phyloP scores from a whole-genome alignment of 164 flowering plant species.

The Euptelea pleiosperma region DNA sequence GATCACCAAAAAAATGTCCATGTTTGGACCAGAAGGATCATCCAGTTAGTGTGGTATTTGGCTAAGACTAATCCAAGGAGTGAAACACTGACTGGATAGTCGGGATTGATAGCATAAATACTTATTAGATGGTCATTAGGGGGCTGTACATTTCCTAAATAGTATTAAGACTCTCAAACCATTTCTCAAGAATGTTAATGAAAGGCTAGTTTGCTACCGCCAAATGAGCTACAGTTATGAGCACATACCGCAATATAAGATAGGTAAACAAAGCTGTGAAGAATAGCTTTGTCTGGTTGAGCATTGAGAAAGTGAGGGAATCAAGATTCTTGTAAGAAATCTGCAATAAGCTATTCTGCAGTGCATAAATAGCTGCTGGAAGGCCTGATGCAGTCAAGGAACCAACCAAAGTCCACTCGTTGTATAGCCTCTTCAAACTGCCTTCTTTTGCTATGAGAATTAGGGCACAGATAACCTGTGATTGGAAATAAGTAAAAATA shows the following conservation, averaged over 20 bases:
- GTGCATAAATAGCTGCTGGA: constrained; percentile 95
- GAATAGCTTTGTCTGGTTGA: constrained; percentile 92
- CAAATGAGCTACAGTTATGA: neutral
- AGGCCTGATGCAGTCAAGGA: constrained; percentile 88
- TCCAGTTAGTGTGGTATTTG: no score
- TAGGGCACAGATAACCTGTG: constrained; percentile 85
- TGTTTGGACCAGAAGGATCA: no score
- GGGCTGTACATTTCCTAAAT: no score
- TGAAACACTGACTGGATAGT: no score
- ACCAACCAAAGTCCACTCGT: constrained; percentile 82
- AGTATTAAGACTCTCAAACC: no score
- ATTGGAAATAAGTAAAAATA: constrained; percentile 1
- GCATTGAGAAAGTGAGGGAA: constrained; percentile 94
- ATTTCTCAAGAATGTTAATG: neutral
- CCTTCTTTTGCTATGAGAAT: constrained; percentile 74
- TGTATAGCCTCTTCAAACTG: constrained; percentile 48
- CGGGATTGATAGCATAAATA: no score
- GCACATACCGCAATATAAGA: constrained; percentile 71
- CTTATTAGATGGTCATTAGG: no score
- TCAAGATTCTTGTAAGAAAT: constrained; percentile 96
- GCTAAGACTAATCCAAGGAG: no score
- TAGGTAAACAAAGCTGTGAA: constrained; percentile 93
- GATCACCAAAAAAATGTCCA: no score
- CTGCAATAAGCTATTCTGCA: constrained; percentile 96
- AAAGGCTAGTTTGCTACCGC: neutral